Evolutionary conservation across 257 asterid species (phyloP).

Genomic region (Jaltomata sinuosa): DNA sequence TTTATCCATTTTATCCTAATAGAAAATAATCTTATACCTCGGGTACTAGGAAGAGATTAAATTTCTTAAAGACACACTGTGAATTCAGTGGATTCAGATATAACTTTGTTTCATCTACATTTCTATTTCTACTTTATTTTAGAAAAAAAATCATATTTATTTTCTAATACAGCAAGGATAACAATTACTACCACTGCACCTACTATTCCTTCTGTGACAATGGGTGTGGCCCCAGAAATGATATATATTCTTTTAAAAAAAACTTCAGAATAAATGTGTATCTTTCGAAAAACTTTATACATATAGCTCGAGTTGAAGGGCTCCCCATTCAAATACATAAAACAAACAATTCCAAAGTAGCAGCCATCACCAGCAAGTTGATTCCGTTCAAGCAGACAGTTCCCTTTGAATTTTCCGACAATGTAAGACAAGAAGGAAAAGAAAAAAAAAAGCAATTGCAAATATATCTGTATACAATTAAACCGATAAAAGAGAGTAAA

Average conservation of each 20-base stretch:
- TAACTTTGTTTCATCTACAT: too few relatives aligned
- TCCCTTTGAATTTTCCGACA: not conserved
- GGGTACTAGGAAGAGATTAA: too few relatives aligned
- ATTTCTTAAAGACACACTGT: too few relatives aligned
- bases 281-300: not conserved
- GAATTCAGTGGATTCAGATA: too few relatives aligned
- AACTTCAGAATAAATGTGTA: not conserved
- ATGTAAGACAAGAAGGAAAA: not conserved
- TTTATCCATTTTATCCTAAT: too few relatives aligned
- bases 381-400: not conserved
- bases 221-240: not conserved
- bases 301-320: not conserved
- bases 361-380: not conserved
- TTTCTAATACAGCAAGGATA: too few relatives aligned
- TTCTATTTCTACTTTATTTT: too few relatives aligned
- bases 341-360: not conserved
- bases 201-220: not conserved
- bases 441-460: not conserved
- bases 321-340: not conserved
- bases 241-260: too few relatives aligned
- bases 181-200: not conserved
- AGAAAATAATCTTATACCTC: too few relatives aligned
- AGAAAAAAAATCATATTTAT: too few relatives aligned
- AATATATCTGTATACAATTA: not conserved
- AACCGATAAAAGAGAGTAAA: not conserved